Evolutionary conservation across 495 filamentous ascomycete species (phyloP), one percentile per base, ranked within the genome.

Genomic region (Penicillium lagena): DNA sequence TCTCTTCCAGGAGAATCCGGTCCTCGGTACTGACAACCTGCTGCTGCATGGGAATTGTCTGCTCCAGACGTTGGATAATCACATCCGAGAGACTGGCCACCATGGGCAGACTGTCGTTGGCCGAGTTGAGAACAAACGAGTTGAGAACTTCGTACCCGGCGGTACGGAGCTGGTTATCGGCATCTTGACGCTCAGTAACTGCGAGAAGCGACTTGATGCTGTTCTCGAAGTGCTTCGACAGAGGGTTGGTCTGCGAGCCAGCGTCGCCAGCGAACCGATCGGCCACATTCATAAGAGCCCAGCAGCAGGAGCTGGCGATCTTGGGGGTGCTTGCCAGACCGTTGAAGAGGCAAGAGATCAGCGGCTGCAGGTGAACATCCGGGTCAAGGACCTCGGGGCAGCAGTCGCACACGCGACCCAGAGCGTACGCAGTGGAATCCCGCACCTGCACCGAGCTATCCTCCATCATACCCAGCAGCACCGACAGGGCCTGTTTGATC

Each of bases 91-190:
- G 76, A 12, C 72, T 81, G 7, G 85, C 93, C 57, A 98, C 80
- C 54, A 87, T 78, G 11, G 72, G 67, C 41, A 97, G 73, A 65
- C 83, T 93, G 54, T 95, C 89, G 42, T 84, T 84, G 12, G 90
- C 94, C 49, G 90, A 78, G 61, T 89, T 93, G 44, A 82, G 82
- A 39, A 97, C 87, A 55, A 96, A 97, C 0, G 87, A 82, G 66
- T 90, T 95, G 30, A 98, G 77, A 35, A 98, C 93, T 63, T 98
- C 93, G 54, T 98, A 98, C n/a, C 91, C 90, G 38, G 93, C 94
- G 49, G 93, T 97, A 41, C 93, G 86, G n/a, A 97, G 82, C 56
- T 90, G 79, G 50, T 89, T 88, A 53, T 98, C 94, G n/a, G 81
- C 76, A 61, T 89, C 88, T 51, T 76, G 67, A 55, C 84, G 76